A percentile compares a stretch with the other conserved stretches of the same genome.
phyloP scores from a whole-genome alignment of 345 rosid genomes.

The Salix koriyanagi region DNA sequence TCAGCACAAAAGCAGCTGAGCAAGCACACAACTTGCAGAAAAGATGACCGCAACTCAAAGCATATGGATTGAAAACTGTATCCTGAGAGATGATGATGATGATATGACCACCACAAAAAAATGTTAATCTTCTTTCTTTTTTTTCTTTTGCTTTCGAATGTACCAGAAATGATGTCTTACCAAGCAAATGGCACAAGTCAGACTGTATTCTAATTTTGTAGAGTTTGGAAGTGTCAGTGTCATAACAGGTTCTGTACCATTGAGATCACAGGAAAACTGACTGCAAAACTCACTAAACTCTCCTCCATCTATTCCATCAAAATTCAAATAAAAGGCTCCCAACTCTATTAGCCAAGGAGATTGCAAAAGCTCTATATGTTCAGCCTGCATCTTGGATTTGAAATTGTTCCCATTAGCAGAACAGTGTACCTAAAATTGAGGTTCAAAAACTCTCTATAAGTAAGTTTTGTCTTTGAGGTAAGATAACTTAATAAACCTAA shows the following conservation, averaged over 20 bases:
- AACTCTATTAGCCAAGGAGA: slow-evolving; percentile 94
- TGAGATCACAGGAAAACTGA: slow-evolving; percentile 54
- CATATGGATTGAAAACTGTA: slow-evolving; percentile 74
- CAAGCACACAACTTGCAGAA: slow-evolving; percentile 90
- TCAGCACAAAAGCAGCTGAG: slow-evolving; percentile 75
- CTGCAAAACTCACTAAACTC: slow-evolving; percentile 44
- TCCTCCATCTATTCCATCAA: slow-evolving; percentile 41
- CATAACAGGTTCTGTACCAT: slow-evolving; percentile 49
- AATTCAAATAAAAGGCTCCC: slow-evolving; percentile 83
- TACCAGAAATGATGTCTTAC: slow-evolving; percentile 33
- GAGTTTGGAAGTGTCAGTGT: slow-evolving; percentile 57
- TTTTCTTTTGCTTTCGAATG: neutral
- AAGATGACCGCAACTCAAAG: slow-evolving; percentile 86
- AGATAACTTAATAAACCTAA: neutral
- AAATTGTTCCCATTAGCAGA: slow-evolving; percentile 77
- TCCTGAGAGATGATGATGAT: slow-evolving; percentile 41
- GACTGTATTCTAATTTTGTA: slow-evolving; percentile 61
- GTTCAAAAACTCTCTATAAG: neutral
- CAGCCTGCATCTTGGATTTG: slow-evolving; percentile 74
- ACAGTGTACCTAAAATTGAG: slow-evolving; percentile 61
- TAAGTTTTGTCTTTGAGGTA: neutral
- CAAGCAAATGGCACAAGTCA: slow-evolving; percentile 81
- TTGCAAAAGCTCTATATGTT: slow-evolving; percentile 80
- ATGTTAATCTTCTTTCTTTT: neutral
- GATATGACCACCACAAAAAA: neutral